Evolutionary conservation across 164 flowering plant genomes (phyloP).

Genomic region (Vitis riparia): DNA sequence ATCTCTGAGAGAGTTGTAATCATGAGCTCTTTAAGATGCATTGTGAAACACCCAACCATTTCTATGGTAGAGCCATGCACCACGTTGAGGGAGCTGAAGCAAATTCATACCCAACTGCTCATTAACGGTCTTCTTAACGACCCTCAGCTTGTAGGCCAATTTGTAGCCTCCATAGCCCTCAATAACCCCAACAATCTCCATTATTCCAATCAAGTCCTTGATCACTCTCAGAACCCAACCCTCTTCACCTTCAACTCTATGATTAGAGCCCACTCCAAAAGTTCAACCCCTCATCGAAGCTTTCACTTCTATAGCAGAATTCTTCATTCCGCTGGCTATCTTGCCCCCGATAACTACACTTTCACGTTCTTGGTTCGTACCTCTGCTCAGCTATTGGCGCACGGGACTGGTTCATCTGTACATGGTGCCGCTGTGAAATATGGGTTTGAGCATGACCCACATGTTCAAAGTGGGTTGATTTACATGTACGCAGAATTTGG

Average conservation of each 20-base stretch:
- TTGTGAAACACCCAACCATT: conserved; percentile 35
- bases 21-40: conserved; percentile 24
- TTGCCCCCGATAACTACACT: conserved; percentile 54
- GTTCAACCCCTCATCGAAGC: conserved; percentile 35
- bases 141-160: conserved; percentile 32
- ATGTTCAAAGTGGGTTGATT: conserved; percentile 55
- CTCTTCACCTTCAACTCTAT: conserved; percentile 46
- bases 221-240: conserved; percentile 29
- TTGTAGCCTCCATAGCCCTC: conserved; percentile 36
- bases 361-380: conserved; percentile 49
- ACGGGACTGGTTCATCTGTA: conserved; percentile 23
- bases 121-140: conserved; percentile 32
- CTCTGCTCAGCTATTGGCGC: conserved; percentile 33
- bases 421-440: conserved; percentile 31
- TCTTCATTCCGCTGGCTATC: conserved; percentile 15
- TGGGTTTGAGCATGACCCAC: conserved; percentile 47
- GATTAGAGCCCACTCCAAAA: conserved; percentile 52
- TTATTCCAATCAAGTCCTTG: conserved; percentile 37
- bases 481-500: conserved; percentile 51
- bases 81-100: conserved; percentile 29
- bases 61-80: conserved; percentile 29
- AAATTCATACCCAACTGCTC: conserved; percentile 51
- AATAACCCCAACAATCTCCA: conserved; percentile 25
- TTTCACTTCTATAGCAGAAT: conserved; percentile 37
- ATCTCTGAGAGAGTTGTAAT: neutral